Base-by-base conservation (phyloP, 2,329 filamentous ascomycete genomes). In the Graphilbum fragrans region DNA sequence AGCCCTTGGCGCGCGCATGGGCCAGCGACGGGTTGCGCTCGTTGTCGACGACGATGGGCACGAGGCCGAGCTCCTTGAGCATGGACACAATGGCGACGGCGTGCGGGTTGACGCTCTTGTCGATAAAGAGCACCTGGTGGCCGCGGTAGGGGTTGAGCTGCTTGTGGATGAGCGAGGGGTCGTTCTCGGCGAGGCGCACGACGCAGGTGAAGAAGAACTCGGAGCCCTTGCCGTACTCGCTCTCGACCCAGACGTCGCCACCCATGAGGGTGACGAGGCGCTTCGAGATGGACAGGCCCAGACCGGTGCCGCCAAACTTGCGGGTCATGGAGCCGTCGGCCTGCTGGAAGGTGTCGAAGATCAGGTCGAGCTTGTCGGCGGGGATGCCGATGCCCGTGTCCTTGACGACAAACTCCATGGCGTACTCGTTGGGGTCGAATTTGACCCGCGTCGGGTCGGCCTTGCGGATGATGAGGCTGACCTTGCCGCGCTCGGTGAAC, bases 341-440 rank as follows among this genome's bases (percentile, higher is more conserved):
- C 65, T 96, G 92, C 61, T 95, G 90, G 77, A 96, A 96, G 1
- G 90, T 96, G 63, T 96, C 92, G 62, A 98, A 96, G 57, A 98
- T 96, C 50, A 96, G 70, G 57, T 94, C 87, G 41, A 96, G 74
- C 66, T 96, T 96, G 63, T 96, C 88, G 49, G 83, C 77, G 53
- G 90, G 86, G 53, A 96, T 96, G 53, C 92, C 92, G 54, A 96
- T 98, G 51, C 92, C 92, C 29, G 92, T 96, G 59, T 96, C 92
- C 18, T 85, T 84, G 27, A 98, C 92, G 41, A 90, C 81, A 62
- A 96, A 96, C 62, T 96, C 87, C 58, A 95, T 90, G 22, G 87
- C 83, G 52, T 94, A 94, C 59, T 95, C 85, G 32, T 22, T 35
- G 4, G 14, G 5, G 39, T 33, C 23, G 43, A 43, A 49, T 34